A percentile compares a stretch with the other conserved stretches of the same genome.
Evolutionary conservation across 305 asterid genomes (phyloP).

Genomic region (Euphrasia arctica): DNA sequence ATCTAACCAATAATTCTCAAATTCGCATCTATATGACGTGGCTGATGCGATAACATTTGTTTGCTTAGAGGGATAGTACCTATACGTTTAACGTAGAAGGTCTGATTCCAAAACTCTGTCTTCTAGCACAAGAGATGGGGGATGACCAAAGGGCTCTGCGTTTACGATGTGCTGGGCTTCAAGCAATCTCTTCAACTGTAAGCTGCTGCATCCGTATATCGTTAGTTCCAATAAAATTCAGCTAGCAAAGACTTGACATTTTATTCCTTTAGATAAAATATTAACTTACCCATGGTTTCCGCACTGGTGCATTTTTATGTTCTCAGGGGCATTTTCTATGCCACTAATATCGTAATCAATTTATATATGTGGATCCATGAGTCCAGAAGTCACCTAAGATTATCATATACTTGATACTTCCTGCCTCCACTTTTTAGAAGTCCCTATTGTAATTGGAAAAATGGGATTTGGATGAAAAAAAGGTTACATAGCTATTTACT

Average conservation of each 20-base stretch:
- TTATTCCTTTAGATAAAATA: slow-evolving; percentile 6
- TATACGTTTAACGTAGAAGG: slow-evolving; percentile 76
- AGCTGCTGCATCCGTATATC: slow-evolving; percentile 22
- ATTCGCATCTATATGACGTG: slow-evolving; percentile 17
- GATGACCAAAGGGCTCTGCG: slow-evolving; percentile 47
- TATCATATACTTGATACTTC: background rate
- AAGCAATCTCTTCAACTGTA: slow-evolving; percentile 70
- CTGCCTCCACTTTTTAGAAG: slow-evolving; percentile 5
- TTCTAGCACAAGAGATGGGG: slow-evolving; percentile 75
- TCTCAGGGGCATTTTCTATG: slow-evolving; percentile 8
- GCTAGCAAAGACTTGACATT: slow-evolving; percentile 20
- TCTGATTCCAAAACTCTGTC: slow-evolving; percentile 72
- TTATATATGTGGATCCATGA: slow-evolving; percentile 9
- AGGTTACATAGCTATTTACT: too few relatives aligned
- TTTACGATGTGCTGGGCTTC: slow-evolving; percentile 70
- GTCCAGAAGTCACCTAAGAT: background rate
- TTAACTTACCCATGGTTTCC: background rate
- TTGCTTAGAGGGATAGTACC: slow-evolving; percentile 61
- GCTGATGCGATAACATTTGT: slow-evolving; percentile 27
- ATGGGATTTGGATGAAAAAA: too few relatives aligned
- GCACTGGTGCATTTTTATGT: slow-evolving; percentile 13
- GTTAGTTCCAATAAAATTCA: slow-evolving; percentile 16
- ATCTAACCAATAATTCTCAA: slow-evolving; percentile 14
- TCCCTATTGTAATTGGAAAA: too few relatives aligned
- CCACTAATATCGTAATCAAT: background rate